phyloP scores from a whole-genome alignment of 192 early-diverging fungal species.

The Gorgonomyces haynaldii region DNA sequence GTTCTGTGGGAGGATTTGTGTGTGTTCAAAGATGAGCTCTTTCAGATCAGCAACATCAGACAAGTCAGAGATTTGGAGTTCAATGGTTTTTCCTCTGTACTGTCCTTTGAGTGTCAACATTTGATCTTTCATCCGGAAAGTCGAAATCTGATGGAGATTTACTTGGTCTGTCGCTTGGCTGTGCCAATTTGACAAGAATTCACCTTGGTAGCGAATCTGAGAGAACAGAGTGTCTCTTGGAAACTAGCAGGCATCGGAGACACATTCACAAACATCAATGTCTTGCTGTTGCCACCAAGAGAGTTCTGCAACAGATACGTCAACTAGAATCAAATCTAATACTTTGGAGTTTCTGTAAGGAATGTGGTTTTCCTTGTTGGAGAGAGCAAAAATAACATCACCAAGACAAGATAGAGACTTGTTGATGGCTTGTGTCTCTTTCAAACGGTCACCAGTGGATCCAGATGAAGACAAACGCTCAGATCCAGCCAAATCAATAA shows the following conservation, averaged over 20 bases:
- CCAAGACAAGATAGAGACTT: slow-evolving; percentile 79
- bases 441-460: slow-evolving; percentile 74
- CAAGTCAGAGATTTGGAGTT: no score
- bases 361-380: slow-evolving; percentile 65
- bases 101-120: no score
- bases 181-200: slow-evolving; percentile 83
- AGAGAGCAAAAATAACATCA: slow-evolving; percentile 80
- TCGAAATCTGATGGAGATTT: slow-evolving; percentile 1
- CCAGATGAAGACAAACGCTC: slow-evolving; percentile 76
- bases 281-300: slow-evolving; percentile 84
- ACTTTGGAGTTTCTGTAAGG: slow-evolving; percentile 94
- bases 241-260: slow-evolving; percentile 70
- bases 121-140: background rate
- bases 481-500: slow-evolving; percentile 92
- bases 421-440: slow-evolving; percentile 95
- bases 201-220: slow-evolving; percentile 91
- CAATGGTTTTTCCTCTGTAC: no score
- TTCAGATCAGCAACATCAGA: slow-evolving; percentile 16
- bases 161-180: slow-evolving; percentile 29
- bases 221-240: slow-evolving; percentile 76
- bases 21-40: slow-evolving; percentile 38
- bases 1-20: slow-evolving; percentile 45
- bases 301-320: slow-evolving; percentile 62
- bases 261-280: slow-evolving; percentile 97
- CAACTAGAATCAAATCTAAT: slow-evolving; percentile 31